phyloP scores from a whole-genome alignment of 495 filamentous ascomycete species.

The Glutinoglossum americanum region DNA sequence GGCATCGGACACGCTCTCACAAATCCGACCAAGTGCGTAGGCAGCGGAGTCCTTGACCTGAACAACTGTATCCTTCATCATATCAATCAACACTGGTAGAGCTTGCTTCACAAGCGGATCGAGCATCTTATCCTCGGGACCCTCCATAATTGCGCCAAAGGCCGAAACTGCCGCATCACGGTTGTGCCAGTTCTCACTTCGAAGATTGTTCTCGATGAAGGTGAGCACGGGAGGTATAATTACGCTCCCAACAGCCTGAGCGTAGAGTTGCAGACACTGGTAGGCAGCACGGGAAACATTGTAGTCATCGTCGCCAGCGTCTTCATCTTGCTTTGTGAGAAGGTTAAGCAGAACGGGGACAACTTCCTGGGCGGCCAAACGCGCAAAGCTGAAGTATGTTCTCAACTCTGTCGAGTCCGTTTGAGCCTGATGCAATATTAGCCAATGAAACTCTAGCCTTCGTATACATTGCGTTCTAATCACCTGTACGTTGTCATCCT shows the following conservation, averaged over 20 bases:
- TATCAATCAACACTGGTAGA: constrained; percentile 66
- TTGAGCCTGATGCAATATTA: constrained; percentile 15
- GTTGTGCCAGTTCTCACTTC: constrained; percentile 74
- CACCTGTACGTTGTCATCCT: constrained; percentile 86
- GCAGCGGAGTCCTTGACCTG: constrained; percentile 94
- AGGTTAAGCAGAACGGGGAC: constrained; percentile 75
- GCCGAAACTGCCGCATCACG: constrained; percentile 91
- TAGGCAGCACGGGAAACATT: constrained; percentile 89
- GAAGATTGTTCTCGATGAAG: constrained; percentile 83
- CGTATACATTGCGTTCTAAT: constrained; percentile 5
- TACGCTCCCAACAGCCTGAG: constrained; percentile 64
- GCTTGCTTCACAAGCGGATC: constrained; percentile 90
- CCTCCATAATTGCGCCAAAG: constrained; percentile 99
- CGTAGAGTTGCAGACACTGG: constrained; percentile 87
- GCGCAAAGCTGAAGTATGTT: constrained; percentile 78
- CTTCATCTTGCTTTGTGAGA: constrained; percentile 92
- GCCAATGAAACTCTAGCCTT: background rate
- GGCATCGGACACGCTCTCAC: constrained; percentile 67
- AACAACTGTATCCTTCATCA: constrained; percentile 84
- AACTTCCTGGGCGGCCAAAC: constrained; percentile 75
- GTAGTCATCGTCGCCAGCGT: constrained; percentile 90
- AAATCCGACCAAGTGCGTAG: constrained; percentile 88
- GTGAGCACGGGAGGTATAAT: constrained; percentile 64
- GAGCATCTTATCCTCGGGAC: constrained; percentile 70
- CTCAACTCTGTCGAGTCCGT: constrained; percentile 61